Conservation (phyloP, 2,329 filamentous ascomycete genomes). For the Calonectria hongkongensis region DNA sequence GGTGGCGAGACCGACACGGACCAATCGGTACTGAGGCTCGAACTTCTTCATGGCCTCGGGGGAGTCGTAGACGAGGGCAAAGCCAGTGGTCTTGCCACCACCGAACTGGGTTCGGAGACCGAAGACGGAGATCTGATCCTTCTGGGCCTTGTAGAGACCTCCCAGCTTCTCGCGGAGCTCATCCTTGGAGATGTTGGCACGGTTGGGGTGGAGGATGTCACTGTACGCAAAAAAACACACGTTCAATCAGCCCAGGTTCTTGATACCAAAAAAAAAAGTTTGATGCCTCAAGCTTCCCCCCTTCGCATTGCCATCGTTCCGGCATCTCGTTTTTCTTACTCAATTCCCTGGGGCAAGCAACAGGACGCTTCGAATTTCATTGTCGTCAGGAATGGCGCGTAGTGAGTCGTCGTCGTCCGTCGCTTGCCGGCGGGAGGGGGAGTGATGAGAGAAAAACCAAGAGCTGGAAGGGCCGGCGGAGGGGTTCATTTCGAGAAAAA, state of each 20-base stretch:
- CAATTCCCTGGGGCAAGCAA: conserved; percentile 21
- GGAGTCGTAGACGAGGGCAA: conserved; percentile 99
- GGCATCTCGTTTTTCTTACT: conserved; percentile 12
- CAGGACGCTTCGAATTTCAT: conserved; percentile 11
- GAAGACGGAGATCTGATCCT: conserved; percentile 98
- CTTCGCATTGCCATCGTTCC: conserved; percentile 30
- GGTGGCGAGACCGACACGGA: conserved; percentile 91
- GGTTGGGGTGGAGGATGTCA: conserved; percentile 99
- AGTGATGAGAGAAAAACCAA: conserved; percentile 25
- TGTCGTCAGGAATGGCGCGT: conserved; percentile 10
- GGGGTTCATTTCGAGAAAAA: conserved; percentile 42
- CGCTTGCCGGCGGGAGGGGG: conserved; percentile 2
- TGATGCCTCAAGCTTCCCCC: conserved; percentile 40
- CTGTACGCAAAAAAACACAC: conserved; percentile 68
- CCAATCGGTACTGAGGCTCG: conserved; percentile 97
- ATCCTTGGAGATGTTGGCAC: conserved; percentile 99
- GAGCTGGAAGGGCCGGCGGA: conserved; percentile 39
- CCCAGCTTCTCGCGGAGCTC: conserved; percentile 97
- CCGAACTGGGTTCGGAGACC: conserved; percentile 99
- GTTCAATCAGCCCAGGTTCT: conserved; percentile 51
- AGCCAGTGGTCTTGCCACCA: conserved; percentile 99
- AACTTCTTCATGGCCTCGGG: conserved; percentile 99
- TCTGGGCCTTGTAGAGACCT: conserved; percentile 97
- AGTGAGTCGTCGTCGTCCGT: conserved; percentile 31
- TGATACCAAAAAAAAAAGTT: conserved; percentile 21